Percentiles rank a stretch among this genome's conserved stretches.
Conservation (phyloP, 1,284 basidiomycete species). For the Afroboletus lepidellus region DNA sequence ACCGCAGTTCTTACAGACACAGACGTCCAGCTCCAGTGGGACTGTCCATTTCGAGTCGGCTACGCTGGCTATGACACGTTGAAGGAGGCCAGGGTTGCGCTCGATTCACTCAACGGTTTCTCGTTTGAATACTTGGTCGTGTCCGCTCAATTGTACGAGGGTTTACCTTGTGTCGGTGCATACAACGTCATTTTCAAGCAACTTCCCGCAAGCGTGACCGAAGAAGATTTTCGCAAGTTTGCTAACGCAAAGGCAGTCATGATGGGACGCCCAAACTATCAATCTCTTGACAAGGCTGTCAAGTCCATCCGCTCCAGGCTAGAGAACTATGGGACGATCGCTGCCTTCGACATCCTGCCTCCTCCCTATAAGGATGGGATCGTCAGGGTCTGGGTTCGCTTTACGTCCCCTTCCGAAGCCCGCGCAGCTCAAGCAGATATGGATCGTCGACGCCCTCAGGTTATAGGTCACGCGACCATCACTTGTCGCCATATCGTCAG, state of each 20-base stretch:
- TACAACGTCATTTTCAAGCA: constrained; percentile 57
- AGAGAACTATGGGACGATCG: constrained; percentile 39
- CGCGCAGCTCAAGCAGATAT: constrained; percentile 45
- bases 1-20: constrained; percentile 23
- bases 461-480: constrained; percentile 42
- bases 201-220: constrained; percentile 46
- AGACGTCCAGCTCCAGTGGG: constrained; percentile 50
- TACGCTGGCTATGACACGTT: constrained; percentile 57
- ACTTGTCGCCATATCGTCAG: constrained; percentile 49
- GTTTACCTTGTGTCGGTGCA: constrained; percentile 52
- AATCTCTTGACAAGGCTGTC: constrained; percentile 38
- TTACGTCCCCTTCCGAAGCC: constrained; percentile 48
- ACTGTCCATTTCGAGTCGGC: constrained; percentile 48
- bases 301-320: constrained; percentile 42
- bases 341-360: constrained; percentile 45
- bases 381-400: constrained; percentile 54
- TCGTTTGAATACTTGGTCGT: constrained; percentile 41
- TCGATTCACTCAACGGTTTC: constrained; percentile 37
- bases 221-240: constrained; percentile 45
- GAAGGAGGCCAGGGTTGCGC: constrained; percentile 47
- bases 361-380: constrained; percentile 51
- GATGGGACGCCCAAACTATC: constrained; percentile 51
- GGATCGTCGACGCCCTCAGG: constrained; percentile 43
- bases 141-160: constrained; percentile 48
- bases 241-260: constrained; percentile 49